A percentile compares a stretch with the other conserved stretches of the same genome.
phyloP scores from a whole-genome alignment of 1,284 basidiomycete genomes.

The Gymnopus androsaceus region DNA sequence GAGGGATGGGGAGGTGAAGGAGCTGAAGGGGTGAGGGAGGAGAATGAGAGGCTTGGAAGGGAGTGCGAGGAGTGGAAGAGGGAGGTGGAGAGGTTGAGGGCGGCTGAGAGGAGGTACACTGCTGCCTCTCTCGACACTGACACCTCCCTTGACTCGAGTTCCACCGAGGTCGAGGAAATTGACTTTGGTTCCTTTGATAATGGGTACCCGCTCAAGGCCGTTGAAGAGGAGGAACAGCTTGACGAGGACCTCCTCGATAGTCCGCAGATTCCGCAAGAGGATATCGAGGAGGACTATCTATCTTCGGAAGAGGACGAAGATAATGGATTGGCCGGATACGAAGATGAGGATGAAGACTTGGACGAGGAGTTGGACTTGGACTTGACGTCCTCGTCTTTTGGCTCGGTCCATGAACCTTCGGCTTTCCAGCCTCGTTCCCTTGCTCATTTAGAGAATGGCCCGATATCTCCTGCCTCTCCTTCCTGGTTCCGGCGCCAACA shows the following conservation, averaged over 20 bases:
- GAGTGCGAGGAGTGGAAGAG: conserved; percentile 21
- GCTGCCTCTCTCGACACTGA: too few species aligned
- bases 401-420: conserved; percentile 57
- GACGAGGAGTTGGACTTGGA: conserved; percentile 49
- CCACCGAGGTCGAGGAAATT: conserved; percentile 68
- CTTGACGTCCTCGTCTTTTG: conserved; percentile 56
- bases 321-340: conserved; percentile 62
- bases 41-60: conserved; percentile 24
- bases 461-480: conserved; percentile 26
- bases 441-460: conserved; percentile 32
- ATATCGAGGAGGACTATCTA: conserved; percentile 37
- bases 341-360: conserved; percentile 65
- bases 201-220: conserved; percentile 53
- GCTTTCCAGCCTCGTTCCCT: conserved; percentile 30
- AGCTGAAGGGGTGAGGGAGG: conserved; percentile 38
- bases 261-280: conserved; percentile 37
- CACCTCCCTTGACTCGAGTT: conserved; percentile 65
- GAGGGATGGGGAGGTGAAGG: conserved; percentile 41
- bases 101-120: conserved; percentile 36
- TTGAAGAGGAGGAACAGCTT: conserved; percentile 51
- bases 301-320: conserved; percentile 49
- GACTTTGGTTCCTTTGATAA: conserved; percentile 55
- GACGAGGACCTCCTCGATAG: conserved; percentile 7
- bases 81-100: conserved; percentile 19
- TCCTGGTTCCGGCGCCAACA: conserved; percentile 1